Conservation (phyloP, 2,329 filamentous ascomycete genomes). For the Colletotrichum ledebouriae region DNA sequence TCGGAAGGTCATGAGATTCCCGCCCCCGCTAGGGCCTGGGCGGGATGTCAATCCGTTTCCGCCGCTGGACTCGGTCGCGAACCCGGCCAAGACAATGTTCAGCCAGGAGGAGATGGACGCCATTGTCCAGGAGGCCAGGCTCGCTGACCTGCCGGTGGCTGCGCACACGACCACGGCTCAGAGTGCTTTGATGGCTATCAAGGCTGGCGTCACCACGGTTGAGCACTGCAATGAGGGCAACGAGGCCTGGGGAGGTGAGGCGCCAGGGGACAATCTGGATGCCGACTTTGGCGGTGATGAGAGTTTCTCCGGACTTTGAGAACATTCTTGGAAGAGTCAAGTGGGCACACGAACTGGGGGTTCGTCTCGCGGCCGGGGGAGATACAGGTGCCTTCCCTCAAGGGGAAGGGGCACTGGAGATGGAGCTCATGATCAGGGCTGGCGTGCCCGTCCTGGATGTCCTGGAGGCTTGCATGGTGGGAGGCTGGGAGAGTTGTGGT, state of each 20-base stretch:
- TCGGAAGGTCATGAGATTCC: slow-evolving; percentile 59
- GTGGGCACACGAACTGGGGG: slow-evolving; percentile 59
- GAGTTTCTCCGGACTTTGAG: slow-evolving; percentile 20
- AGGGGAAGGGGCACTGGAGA: slow-evolving; percentile 64
- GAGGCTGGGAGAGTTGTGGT: slow-evolving; percentile 69
- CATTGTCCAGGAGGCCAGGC: slow-evolving; percentile 61
- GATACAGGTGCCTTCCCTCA: slow-evolving; percentile 68
- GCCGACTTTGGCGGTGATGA: slow-evolving; percentile 62
- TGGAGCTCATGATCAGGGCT: slow-evolving; percentile 66
- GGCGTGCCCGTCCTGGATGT: slow-evolving; percentile 64
- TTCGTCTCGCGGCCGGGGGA: slow-evolving; percentile 65
- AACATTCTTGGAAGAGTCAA: slow-evolving; percentile 55
- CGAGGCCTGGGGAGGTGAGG: slow-evolving; percentile 57
- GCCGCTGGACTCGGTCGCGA: slow-evolving; percentile 46
- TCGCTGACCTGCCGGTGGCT: slow-evolving; percentile 57
- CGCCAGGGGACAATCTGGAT: slow-evolving; percentile 63
- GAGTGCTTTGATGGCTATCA: slow-evolving; percentile 60
- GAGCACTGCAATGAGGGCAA: slow-evolving; percentile 59
- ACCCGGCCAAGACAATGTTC: slow-evolving; percentile 60
- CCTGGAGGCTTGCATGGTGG: slow-evolving; percentile 62
- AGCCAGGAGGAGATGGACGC: slow-evolving; percentile 63
- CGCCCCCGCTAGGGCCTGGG: slow-evolving; percentile 45
- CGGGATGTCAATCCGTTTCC: slow-evolving; percentile 47
- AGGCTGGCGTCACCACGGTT: slow-evolving; percentile 61
- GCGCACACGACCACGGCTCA: slow-evolving; percentile 58